A percentile compares a stretch with the other conserved stretches of the same genome.
Conservation (phyloP, 1,284 basidiomycete genomes). For the Tilletiaria anomala region DNA sequence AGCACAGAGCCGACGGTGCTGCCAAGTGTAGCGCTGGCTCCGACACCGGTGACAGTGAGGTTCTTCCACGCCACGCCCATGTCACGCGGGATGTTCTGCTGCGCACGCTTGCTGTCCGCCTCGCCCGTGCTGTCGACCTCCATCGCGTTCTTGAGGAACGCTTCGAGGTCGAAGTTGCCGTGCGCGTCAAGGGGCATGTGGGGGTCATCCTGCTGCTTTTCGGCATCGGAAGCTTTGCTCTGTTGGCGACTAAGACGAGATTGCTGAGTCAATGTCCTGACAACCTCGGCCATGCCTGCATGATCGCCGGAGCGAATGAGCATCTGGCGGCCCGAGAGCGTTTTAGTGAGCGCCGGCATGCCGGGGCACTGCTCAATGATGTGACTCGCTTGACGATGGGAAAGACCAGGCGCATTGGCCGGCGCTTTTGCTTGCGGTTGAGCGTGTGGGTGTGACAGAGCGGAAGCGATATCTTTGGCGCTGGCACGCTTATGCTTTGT, state of each 20-base stretch:
- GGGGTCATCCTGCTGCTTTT: neutral
- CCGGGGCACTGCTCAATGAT: too few relatives aligned
- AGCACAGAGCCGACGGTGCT: conserved; percentile 14
- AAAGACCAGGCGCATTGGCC: too few relatives aligned
- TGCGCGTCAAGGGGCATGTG: conserved; percentile 25
- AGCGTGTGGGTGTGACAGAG: too few relatives aligned
- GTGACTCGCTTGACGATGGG: too few relatives aligned
- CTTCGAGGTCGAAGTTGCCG: conserved; percentile 38
- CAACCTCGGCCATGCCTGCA: conserved; percentile 12
- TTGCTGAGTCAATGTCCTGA: conserved; percentile 13
- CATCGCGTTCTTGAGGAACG: conserved; percentile 30
- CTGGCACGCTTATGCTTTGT: too few relatives aligned
- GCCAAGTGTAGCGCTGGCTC: conserved; percentile 15
- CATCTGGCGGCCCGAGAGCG: too few relatives aligned
- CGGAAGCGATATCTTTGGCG: too few relatives aligned
- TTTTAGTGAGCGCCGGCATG: too few relatives aligned
- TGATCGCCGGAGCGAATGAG: neutral
- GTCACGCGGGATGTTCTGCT: conserved; percentile 18
- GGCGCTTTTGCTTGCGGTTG: too few relatives aligned
- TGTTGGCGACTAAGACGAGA: conserved; percentile 9
- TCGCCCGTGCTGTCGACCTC: conserved; percentile 21
- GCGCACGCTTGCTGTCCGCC: too few relatives aligned
- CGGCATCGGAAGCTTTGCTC: conserved; percentile 2
- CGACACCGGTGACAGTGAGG: conserved; percentile 22
- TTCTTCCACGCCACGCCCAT: conserved; percentile 22